phyloP scores from a whole-genome alignment of 768 basidiomycete species.

The Russula vinacea region DNA sequence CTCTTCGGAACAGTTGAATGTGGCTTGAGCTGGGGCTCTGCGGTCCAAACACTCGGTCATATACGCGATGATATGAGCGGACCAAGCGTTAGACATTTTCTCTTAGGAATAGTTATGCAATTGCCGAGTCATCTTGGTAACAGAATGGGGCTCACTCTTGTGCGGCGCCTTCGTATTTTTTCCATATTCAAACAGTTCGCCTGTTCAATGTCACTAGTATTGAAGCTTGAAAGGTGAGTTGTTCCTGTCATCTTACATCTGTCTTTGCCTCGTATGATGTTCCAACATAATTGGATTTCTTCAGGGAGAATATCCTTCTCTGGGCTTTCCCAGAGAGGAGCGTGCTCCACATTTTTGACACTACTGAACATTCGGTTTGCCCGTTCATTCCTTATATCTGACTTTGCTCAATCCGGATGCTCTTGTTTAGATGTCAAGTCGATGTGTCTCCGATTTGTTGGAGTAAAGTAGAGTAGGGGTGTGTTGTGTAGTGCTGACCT shows the following conservation, averaged over 20 bases:
- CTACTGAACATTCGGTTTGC: conserved; percentile 33
- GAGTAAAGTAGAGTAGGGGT: neutral
- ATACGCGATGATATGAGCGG: conserved; percentile 77
- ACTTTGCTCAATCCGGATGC: neutral
- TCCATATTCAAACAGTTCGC: conserved; percentile 39
- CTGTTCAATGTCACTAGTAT: conserved; percentile 38
- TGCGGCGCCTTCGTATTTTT: conserved; percentile 58
- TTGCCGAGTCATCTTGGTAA: conserved; percentile 59
- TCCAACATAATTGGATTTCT: conserved; percentile 76
- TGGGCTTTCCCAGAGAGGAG: conserved; percentile 40
- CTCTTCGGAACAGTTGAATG: conserved; percentile 24
- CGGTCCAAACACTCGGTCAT: conserved; percentile 44
- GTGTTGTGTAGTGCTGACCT: conserved; percentile 10
- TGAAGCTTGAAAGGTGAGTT: conserved; percentile 16
- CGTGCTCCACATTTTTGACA: conserved; percentile 74
- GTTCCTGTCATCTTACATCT: conserved; percentile 10
- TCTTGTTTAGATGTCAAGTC: neutral
- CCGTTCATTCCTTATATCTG: conserved; percentile 2
- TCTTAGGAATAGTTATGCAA: conserved; percentile 90
- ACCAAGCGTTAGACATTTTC: conserved; percentile 55
- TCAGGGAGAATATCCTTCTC: conserved; percentile 74
- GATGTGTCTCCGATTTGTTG: neutral
- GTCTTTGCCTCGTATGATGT: conserved; percentile 50
- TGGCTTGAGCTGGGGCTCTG: conserved; percentile 32
- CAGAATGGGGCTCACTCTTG: conserved; percentile 93